Base-by-base conservation (phyloP, 306 rosid species). In the Ziziphus jujuba region DNA sequence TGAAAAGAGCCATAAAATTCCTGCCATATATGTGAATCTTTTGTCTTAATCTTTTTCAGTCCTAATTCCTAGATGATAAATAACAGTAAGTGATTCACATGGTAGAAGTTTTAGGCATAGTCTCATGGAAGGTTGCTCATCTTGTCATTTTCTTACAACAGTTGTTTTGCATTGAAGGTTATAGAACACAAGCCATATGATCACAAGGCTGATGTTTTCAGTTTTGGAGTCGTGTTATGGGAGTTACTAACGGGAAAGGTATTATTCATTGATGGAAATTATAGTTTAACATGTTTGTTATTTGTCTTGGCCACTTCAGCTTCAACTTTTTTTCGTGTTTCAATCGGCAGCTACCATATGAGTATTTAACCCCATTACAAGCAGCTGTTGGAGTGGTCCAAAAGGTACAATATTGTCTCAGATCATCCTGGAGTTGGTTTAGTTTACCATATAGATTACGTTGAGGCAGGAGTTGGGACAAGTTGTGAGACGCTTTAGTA, bases 351-450 rank as follows among this genome's bases (percentile, higher is more conserved):
- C 97, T 95, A 66, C 99, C 99, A 7, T 89, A 95, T 67, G 97
- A 95, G 58, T 82, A 77, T 81, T 78, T 95, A 55, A 95, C 95
- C 60, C 99, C 99, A 36, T 81, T 95, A 71, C 99, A 95, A 79
- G 99, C 99, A 36, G 99, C 97, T 48, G 91, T 91, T 40, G 99
- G 99, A 67, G 99, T 95, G 34, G 96, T 91, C 63, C 97, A 91
- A 65, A 88, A 82, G 96, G 99, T 95, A 81, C 53, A 63, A 54
- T 48, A 28, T 33, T 52, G 72, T 61, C 38, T 56, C 56, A 62
- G 38, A 21, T 45, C 63, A 49, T 71, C 61, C 62, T 58, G 61
- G 66, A 33, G 45, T 66, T 35, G 61, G 75, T 73, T 52, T 67
- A 62, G 24, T 56, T 13, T 64, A 6, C 38, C 38, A 69, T 47